Conservation (phyloP, 805 yeast genomes). For the Candida montana region DNA sequence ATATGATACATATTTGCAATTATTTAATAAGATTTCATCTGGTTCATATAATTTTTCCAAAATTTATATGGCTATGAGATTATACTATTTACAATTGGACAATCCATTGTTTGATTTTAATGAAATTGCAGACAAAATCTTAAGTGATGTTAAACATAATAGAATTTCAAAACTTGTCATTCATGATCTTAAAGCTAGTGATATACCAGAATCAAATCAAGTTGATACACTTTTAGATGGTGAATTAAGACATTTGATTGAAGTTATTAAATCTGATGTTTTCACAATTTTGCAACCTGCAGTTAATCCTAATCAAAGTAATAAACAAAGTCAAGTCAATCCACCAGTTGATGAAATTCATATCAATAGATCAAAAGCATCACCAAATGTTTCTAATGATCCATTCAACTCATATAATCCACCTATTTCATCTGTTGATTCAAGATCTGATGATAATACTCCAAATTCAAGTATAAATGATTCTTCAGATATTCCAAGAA, state of each 20-base stretch:
- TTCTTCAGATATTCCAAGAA: neutral
- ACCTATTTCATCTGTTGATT: neutral
- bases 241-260: conserved; percentile 12
- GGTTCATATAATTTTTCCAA: conserved; percentile 18
- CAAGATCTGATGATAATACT: neutral
- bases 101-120: conserved; percentile 19
- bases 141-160: conserved; percentile 1
- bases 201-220: conserved; percentile 16
- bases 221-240: conserved; percentile 13
- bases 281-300: conserved; percentile 18
- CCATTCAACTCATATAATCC: conserved; percentile 1
- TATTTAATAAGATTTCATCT: conserved; percentile 11
- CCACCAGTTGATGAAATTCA: neutral
- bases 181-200: conserved; percentile 13
- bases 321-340: too few species aligned
- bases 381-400: neutral
- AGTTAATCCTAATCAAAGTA: neutral
- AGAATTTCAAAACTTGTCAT: conserved; percentile 3
- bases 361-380: neutral
- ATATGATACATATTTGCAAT: conserved; percentile 13
- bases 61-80: conserved; percentile 10
- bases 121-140: conserved; percentile 4
- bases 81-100: conserved; percentile 14
- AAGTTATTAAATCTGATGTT: conserved; percentile 10
- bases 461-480: conserved; percentile 1